A percentile compares a stretch with the other conserved stretches of the same genome.
phyloP scores from a whole-genome alignment of 495 filamentous ascomycete species.

The Aspergillus sparsus region DNA sequence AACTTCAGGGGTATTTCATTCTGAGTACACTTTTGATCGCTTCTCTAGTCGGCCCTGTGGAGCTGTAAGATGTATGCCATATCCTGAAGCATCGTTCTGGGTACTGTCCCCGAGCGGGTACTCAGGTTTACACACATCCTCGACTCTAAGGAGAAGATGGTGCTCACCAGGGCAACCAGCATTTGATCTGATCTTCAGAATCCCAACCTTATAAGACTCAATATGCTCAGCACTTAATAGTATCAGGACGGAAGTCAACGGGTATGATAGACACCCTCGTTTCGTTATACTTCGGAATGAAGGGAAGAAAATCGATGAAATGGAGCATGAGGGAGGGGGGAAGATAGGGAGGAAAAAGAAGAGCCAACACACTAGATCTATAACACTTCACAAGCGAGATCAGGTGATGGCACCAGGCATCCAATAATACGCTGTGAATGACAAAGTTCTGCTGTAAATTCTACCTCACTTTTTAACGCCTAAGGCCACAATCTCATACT shows the following conservation, averaged over 20 bases:
- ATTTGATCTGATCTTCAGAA: neutral
- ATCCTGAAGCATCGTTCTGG: neutral
- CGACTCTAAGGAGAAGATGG: neutral
- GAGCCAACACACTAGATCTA: no score
- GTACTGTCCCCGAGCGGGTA: neutral
- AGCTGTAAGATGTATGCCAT: neutral
- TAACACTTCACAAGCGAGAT: no score
- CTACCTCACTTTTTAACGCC: no score
- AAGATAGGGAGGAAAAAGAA: no score
- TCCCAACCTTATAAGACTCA: neutral
- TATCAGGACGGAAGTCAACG: neutral
- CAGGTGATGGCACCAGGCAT: no score
- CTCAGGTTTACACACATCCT: constrained; percentile 6
- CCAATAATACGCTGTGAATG: no score
- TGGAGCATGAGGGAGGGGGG: no score
- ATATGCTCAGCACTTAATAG: neutral
- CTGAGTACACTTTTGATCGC: neutral
- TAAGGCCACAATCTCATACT: no score
- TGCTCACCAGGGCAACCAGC: neutral
- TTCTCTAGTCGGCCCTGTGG: neutral
- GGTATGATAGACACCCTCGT: neutral
- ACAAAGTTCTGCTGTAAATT: no score
- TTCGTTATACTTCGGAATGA: neutral
- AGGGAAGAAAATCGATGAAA: no score
- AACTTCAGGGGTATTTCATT: neutral